Evolutionary conservation across 148 eudicot genomes (phyloP), one percentile per base, ranked within the genome.

Genomic region (Nyssa sinensis): DNA sequence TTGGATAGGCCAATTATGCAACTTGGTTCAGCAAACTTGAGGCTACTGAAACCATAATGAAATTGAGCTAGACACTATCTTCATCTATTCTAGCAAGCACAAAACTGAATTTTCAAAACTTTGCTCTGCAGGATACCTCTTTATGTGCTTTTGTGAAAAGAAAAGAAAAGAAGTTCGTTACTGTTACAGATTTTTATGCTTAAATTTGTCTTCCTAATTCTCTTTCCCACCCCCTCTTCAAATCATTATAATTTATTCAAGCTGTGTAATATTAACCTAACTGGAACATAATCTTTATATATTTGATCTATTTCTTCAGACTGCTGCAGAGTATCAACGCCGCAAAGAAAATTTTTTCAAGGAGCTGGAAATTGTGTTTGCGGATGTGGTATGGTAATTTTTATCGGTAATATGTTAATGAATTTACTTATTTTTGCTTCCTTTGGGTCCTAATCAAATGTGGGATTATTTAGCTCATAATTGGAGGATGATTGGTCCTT

Each of bases 271-370:
- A n/a, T n/a, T n/a, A n/a, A n/a, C n/a, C n/a, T n/a, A n/a, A n/a
- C n/a, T 17, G 10, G 24, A 35, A 51, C 77, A 59, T 72, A 30
- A 66, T 57, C 10, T 44, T 37, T 47, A 28, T 64, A 75, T 35
- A 21, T 70, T 31, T 79, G 64, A 63, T 66, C 51, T 64, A 13
- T 68, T 71, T 35, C 27, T 74, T n/a, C 79, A 94, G 97, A 91
- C 97, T 75, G 84, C 84, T 85, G 96, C 94, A 61, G 96, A 95
- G 76, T 89, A 92, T 74, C 84, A 85, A 76, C 82, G 81, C 32
- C 86, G 96, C 62, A 85, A 78, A 82, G 98, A 95, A 80, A 95
- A 88, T 75, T 92, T 95, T 84, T 95, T 86, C 82, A 86, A 92
- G 25, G 97, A 95, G 85, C 62, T 95, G 72, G 89, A 90, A 83